phyloP scores from a whole-genome alignment of 805 yeast species.

The Suhomyces sp. region DNA sequence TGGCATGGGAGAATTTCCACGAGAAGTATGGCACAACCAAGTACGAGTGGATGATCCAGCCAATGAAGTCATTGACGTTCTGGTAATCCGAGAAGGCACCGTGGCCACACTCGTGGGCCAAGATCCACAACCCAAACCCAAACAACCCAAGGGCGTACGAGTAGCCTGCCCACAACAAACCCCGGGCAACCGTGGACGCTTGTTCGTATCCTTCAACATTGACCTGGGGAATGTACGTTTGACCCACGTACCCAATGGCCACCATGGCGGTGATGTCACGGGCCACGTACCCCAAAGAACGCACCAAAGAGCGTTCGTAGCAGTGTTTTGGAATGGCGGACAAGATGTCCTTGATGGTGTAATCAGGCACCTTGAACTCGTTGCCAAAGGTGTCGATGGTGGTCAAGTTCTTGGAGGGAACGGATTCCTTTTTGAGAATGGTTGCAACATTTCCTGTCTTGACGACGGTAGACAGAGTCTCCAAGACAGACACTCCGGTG shows the following conservation, averaged over 20 bases:
- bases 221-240: constrained; percentile 49
- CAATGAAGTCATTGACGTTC: constrained; percentile 71
- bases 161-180: constrained; percentile 59
- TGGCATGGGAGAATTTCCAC: constrained; percentile 81
- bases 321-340: constrained; percentile 72
- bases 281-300: constrained; percentile 62
- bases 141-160: constrained; percentile 59
- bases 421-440: constrained; percentile 40
- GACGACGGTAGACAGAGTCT: too few species aligned
- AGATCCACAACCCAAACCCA: constrained; percentile 78
- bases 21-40: constrained; percentile 83
- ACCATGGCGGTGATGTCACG: constrained; percentile 58
- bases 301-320: constrained; percentile 58
- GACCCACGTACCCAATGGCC: constrained; percentile 52
- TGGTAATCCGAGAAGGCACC: constrained; percentile 77
- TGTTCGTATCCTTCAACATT: constrained; percentile 34
- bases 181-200: constrained; percentile 38
- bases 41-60: constrained; percentile 80
- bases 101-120: constrained; percentile 93
- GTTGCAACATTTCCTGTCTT: too few species aligned
- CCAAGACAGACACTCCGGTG: constrained; percentile 5
- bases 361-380: constrained; percentile 71
- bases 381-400: constrained; percentile 64
- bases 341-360: constrained; percentile 70
- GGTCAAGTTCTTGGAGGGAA: constrained; percentile 27